Percentiles rank a stretch among this genome's conserved stretches.
These are phyloP conservation scores for Ascochyta fabae DNA, from an alignment of 2,329 filamentous ascomycete species.

Conservation along the genomic window DNA sequence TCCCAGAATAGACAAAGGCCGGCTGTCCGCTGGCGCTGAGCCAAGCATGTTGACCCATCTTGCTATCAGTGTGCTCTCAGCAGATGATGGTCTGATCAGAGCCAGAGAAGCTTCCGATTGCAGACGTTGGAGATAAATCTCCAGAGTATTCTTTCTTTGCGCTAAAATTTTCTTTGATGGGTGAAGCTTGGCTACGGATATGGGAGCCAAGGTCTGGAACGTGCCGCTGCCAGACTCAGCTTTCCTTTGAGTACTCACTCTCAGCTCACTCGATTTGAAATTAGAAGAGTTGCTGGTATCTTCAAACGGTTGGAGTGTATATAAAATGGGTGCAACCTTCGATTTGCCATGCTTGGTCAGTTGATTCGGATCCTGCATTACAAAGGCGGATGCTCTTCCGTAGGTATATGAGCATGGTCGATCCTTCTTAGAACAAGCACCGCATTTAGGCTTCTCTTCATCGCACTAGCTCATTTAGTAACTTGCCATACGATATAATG, in stretches of 20 bases:
- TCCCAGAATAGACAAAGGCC: slow-evolving; percentile 35
- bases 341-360: slow-evolving; percentile 40
- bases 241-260: slow-evolving; percentile 26
- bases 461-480: slow-evolving; percentile 34
- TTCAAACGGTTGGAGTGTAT: slow-evolving; percentile 15
- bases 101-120: slow-evolving; percentile 14
- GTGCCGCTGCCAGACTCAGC: slow-evolving; percentile 33
- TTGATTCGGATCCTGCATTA: slow-evolving; percentile 38
- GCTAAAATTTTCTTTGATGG: slow-evolving; percentile 21
- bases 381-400: slow-evolving; percentile 35
- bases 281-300: neutral
- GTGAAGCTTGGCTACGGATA: slow-evolving; percentile 18
- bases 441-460: slow-evolving; percentile 37
- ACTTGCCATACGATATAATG: neutral
- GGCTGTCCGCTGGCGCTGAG: slow-evolving; percentile 14
- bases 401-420: slow-evolving; percentile 37
- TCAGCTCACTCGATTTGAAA: slow-evolving; percentile 21
- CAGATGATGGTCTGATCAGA: slow-evolving; percentile 20
- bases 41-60: slow-evolving; percentile 36
- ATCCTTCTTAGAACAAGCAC: slow-evolving; percentile 37
- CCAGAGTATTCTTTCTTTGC: slow-evolving; percentile 22
- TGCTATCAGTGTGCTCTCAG: slow-evolving; percentile 28
- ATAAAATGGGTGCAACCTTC: slow-evolving; percentile 20
- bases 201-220: slow-evolving; percentile 34
- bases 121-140: slow-evolving; percentile 23